Evolutionary conservation across 2,329 filamentous ascomycete species (phyloP), one percentile per base, ranked within the genome.

Genomic region (Magnaporthiopsis incrustans): DNA sequence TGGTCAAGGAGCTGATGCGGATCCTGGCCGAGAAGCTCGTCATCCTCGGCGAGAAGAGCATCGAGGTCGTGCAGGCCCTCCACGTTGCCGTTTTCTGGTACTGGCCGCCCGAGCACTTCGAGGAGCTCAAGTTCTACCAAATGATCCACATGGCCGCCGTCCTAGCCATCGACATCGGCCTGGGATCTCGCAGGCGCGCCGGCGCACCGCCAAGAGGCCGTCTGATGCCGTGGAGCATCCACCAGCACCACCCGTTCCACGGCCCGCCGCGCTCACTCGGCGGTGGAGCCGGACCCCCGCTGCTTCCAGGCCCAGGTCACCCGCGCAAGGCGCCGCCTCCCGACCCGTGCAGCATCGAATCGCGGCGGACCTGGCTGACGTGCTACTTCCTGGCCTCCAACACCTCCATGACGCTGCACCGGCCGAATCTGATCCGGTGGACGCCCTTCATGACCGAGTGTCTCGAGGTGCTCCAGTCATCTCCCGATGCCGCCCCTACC

Each of bases 71-170:
- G 11, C 92, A 97, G 76, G 85, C 90, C 1, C 77, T 96, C 57
- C 83, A 91, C 65, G 79, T 96, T 4, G 81, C 86, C 8, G 86
- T 88, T n/a, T 83, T 92, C 26, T 96, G 92, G 90, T 96, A 96
- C 73, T 87, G 87, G 73, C 91, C 91, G 22, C 92, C 92, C 0
- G 88, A 94, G 68, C 84, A 90, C 69, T 90, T 90, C 65, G 91
- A 96, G 71, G 89, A 95, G 76, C 85, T 94, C 71, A 95, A 95
- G 72, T 96, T 95, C 73, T 96, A 95, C 76, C 90, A 94, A 77
- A 83, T 95, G 68, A 86, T 92, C 59, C 91, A 96, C 73, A 86
- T 91, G 71, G 89, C 90, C 2, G 88, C 88, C 60, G 84, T 91
- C 69, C 91, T 96, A 87, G 89, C 89, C 32, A 86, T 96, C 64